Evolutionary conservation across 352 stramenopile species (phyloP), one percentile per base, ranked within the genome.

Genomic region (Pythium dissotocum): DNA sequence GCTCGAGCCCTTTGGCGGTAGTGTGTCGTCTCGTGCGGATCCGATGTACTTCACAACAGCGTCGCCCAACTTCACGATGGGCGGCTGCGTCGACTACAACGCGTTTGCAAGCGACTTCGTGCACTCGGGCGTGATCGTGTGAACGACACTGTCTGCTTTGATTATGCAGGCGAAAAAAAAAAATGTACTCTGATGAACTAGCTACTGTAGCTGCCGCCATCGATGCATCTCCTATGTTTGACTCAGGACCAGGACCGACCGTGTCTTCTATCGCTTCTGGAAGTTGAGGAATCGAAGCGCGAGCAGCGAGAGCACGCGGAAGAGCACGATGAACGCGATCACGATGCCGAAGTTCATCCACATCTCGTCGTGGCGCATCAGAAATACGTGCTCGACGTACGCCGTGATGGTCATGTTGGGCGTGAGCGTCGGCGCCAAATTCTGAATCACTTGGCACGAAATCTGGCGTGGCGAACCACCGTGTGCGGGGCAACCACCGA

Each of bases 251-350:
- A 24, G 21, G 21, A 24, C 21, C 21, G 21, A 24, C 21, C 21
- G 21, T 24, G 21, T 24, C 21, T 24, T 24, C 21, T 69, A 69
- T 35, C 32, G 26, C 33, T 69, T 69, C 63, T 88, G 80, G 65
- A 83, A 76, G 30, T 87, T 88, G 58, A 90, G 67, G 52, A 80
- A 88, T n/a, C 79, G 77, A 65, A 90, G 72, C 40, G 78, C 61
- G 13, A 87, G 38, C 21, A 89, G 59, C 48, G 74, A 70, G 6
- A 90, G 21, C 2, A 88, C 4, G 7, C 80, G 82, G 67, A 84
- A 81, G 10, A 75, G 35, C 46, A 80, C 69, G 26, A 84, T 88
- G 58, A 79, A 86, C 10, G 62, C 76, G 61, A 87, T 55, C 8
- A 83, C 61, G 40, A 82, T 67, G n/a, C 55, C 71, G 12, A 82